Evolutionary conservation across 2,329 filamentous ascomycete species (phyloP).

Genomic region (Intubia oerlemansii): DNA sequence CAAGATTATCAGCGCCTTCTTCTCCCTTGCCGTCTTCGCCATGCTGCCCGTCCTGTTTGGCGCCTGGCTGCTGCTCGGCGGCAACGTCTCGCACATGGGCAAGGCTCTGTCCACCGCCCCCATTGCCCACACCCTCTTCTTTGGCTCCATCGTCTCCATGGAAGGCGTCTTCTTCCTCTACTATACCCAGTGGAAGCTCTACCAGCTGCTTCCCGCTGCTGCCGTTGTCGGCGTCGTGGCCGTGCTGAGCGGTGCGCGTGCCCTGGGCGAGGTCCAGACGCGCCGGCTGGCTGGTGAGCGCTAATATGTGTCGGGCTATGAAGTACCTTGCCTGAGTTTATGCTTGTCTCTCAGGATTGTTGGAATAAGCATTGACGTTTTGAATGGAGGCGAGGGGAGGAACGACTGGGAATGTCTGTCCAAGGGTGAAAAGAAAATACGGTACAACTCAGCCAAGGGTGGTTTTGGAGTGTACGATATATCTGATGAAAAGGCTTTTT

Average conservation of each 20-base stretch:
- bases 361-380: too few relatives aligned
- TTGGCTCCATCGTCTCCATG: conserved; percentile 68
- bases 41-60: conserved; percentile 50
- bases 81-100: conserved; percentile 57
- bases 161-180: conserved; percentile 90
- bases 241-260: conserved; percentile 74
- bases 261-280: conserved; percentile 80
- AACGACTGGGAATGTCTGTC: too few relatives aligned
- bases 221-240: conserved; percentile 45
- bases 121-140: conserved; percentile 64
- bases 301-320: too few relatives aligned
- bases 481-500: too few relatives aligned
- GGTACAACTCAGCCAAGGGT: too few relatives aligned
- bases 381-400: too few relatives aligned
- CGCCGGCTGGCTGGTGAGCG: conserved; percentile 57
- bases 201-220: conserved; percentile 64
- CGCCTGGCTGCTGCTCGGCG: conserved; percentile 58
- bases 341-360: too few relatives aligned
- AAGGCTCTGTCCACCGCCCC: conserved; percentile 60
- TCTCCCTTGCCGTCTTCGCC: conserved; percentile 49
- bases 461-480: too few relatives aligned
- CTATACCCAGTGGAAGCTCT: conserved; percentile 80
- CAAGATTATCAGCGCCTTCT: conserved; percentile 56
- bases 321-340: too few relatives aligned
- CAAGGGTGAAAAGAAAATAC: too few relatives aligned